phyloP scores from a whole-genome alignment of 1,284 basidiomycete genomes.

The Cutaneotrichosporon mucoides region DNA sequence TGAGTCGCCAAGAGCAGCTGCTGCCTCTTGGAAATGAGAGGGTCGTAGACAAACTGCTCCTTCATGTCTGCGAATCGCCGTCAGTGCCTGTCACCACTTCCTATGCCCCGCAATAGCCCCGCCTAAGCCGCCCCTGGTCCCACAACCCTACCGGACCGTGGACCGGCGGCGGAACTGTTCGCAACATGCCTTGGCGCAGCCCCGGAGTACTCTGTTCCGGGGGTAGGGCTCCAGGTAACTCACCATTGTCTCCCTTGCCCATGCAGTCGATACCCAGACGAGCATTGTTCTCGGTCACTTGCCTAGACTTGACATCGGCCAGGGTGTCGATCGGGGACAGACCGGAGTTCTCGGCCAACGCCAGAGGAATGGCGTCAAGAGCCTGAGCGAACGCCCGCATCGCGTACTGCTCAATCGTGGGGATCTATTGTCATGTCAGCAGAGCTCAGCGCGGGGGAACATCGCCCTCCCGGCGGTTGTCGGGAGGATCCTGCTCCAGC shows the following conservation, averaged over 20 bases:
- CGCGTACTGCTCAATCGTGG: constrained; percentile 97
- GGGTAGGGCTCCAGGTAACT: constrained; percentile 29
- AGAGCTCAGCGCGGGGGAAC: constrained; percentile 4
- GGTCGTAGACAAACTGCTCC: constrained; percentile 94
- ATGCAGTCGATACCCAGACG: constrained; percentile 91
- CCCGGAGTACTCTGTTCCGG: too few species aligned
- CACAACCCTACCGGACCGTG: too few species aligned
- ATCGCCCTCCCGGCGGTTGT: neutral
- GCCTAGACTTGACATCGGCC: constrained; percentile 87
- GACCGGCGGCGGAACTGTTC: neutral
- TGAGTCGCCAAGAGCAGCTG: constrained; percentile 97
- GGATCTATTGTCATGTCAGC: constrained; percentile 55
- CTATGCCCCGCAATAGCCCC: constrained; percentile 1
- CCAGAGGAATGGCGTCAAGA: constrained; percentile 86
- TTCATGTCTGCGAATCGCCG: constrained; percentile 73
- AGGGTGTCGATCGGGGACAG: constrained; percentile 94
- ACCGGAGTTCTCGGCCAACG: constrained; percentile 96
- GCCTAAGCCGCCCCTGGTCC: neutral
- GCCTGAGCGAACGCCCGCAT: constrained; percentile 97
- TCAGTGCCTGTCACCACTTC: constrained; percentile 1
- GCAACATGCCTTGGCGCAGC: neutral
- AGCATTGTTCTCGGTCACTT: constrained; percentile 82
- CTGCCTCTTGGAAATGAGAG: constrained; percentile 93
- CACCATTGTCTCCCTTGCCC: constrained; percentile 77
- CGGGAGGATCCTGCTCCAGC: constrained; percentile 2